A percentile compares a stretch with the other conserved stretches of the same genome.
These are phyloP conservation scores for Cytospora chrysosperma DNA, from an alignment of 2,329 filamentous ascomycete species.

Conservation along the genomic window DNA sequence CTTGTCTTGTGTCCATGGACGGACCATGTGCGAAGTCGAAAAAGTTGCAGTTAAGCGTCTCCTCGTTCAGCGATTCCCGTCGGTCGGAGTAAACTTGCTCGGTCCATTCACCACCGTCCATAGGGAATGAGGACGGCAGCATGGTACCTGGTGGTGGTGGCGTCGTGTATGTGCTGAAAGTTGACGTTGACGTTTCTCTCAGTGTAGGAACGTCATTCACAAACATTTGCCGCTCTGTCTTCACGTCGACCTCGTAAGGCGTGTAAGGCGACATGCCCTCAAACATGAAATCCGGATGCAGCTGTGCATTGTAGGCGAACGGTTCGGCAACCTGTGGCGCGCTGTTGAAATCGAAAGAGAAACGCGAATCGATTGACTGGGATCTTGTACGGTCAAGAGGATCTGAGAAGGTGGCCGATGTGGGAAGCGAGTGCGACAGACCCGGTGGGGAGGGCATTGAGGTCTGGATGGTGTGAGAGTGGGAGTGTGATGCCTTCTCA, in stretches of 20 bases:
- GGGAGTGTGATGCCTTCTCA: slow-evolving; percentile 68
- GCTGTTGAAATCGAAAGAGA: slow-evolving; percentile 73
- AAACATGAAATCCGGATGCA: slow-evolving; percentile 61
- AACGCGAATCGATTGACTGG: slow-evolving; percentile 77
- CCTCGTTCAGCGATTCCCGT: slow-evolving; percentile 66
- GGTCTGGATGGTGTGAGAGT: slow-evolving; percentile 45
- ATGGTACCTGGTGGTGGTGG: slow-evolving; percentile 70
- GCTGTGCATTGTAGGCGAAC: slow-evolving; percentile 61
- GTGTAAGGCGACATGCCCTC: slow-evolving; percentile 50
- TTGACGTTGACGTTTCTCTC: slow-evolving; percentile 83
- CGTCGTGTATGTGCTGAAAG: slow-evolving; percentile 86
- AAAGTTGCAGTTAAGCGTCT: slow-evolving; percentile 71
- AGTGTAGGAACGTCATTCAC: slow-evolving; percentile 86
- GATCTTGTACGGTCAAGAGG: slow-evolving; percentile 70
- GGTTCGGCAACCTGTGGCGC: slow-evolving; percentile 53
- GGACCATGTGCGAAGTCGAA: slow-evolving; percentile 77
- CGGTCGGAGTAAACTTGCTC: slow-evolving; percentile 68
- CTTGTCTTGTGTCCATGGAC: slow-evolving; percentile 61
- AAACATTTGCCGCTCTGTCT: slow-evolving; percentile 91
- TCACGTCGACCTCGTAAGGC: slow-evolving; percentile 93
- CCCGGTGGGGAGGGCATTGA: slow-evolving; percentile 69
- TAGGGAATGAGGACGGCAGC: slow-evolving; percentile 57
- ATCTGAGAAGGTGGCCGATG: slow-evolving; percentile 77
- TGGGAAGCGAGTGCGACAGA: slow-evolving; percentile 77
- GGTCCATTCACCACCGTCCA: slow-evolving; percentile 68